These are phyloP conservation scores for Chlorociboria aeruginascens DNA, from an alignment of 495 filamentous ascomycete genomes.

Conservation along the genomic window DNA sequence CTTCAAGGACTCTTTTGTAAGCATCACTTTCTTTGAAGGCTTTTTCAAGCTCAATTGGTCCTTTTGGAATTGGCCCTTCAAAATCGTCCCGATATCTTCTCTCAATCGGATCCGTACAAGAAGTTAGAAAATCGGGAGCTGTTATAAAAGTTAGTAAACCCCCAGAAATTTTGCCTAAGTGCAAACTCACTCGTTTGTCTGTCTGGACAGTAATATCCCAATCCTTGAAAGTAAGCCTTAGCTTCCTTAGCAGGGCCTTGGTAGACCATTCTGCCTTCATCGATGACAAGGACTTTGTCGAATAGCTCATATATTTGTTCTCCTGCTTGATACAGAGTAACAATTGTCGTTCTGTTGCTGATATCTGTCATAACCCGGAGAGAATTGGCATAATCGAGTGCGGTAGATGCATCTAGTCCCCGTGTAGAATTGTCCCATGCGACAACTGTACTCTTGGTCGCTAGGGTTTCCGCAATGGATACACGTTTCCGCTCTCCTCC, in stretches of 20 bases:
- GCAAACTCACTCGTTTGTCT: constrained; percentile 35
- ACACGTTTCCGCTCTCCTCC: constrained; percentile 66
- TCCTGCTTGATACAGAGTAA: constrained; percentile 75
- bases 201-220: constrained; percentile 50
- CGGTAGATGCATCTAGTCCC: constrained; percentile 69
- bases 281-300: constrained; percentile 72
- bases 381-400: constrained; percentile 63
- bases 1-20: constrained; percentile 41
- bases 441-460: constrained; percentile 51
- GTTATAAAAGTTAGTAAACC: too few relatives aligned
- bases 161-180: too few relatives aligned
- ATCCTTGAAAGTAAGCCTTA: constrained; percentile 50
- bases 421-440: constrained; percentile 71
- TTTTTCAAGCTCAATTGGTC: constrained; percentile 47
- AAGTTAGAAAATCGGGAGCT: constrained; percentile 56
- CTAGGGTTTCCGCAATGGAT: constrained; percentile 56
- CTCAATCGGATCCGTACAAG: constrained; percentile 51
- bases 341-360: constrained; percentile 50
- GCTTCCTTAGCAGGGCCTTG: constrained; percentile 48
- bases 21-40: constrained; percentile 41
- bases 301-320: constrained; percentile 77
- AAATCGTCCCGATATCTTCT: constrained; percentile 49
- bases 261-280: constrained; percentile 53
- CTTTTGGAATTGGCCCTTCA: constrained; percentile 47
- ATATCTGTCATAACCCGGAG: constrained; percentile 56